phyloP scores from a whole-genome alignment of 768 basidiomycete species.

The Boletellus ananas region DNA sequence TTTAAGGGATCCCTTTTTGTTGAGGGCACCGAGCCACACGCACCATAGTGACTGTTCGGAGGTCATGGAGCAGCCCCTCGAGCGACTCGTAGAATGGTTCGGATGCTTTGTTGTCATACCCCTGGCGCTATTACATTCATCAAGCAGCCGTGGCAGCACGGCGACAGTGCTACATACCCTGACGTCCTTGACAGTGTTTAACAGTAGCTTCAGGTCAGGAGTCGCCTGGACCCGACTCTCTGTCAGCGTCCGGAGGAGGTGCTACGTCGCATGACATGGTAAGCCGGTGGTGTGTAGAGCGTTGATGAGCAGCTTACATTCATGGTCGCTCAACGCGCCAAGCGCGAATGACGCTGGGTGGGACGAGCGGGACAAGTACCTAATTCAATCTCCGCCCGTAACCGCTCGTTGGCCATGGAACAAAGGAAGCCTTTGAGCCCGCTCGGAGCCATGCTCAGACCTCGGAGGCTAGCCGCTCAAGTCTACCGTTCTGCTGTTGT shows the following conservation, averaged over 20 bases:
- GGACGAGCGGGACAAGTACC: slow-evolving; percentile 30
- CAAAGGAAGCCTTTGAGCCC: no score
- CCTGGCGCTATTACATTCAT: slow-evolving; percentile 38
- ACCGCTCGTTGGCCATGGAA: neutral
- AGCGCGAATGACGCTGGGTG: slow-evolving; percentile 32
- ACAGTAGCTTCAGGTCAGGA: slow-evolving; percentile 73
- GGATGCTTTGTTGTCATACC: slow-evolving; percentile 63
- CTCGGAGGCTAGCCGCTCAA: no score
- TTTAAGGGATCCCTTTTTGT: slow-evolving; percentile 28
- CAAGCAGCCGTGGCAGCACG: slow-evolving; percentile 11
- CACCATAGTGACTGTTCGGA: slow-evolving; percentile 73
- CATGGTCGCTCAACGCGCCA: slow-evolving; percentile 27
- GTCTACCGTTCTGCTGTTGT: no score
- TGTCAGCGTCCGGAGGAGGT: slow-evolving; percentile 85
- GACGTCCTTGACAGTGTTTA: slow-evolving; percentile 82
- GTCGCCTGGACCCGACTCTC: slow-evolving; percentile 65
- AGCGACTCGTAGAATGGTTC: slow-evolving; percentile 94
- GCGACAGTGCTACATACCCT: slow-evolving; percentile 56
- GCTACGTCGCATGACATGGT: slow-evolving; percentile 41
- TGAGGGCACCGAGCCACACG: slow-evolving; percentile 21
- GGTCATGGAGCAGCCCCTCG: slow-evolving; percentile 82
- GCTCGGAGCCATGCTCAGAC: no score
- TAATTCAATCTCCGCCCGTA: slow-evolving; percentile 30
- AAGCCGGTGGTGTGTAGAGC: neutral
- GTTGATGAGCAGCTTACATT: slow-evolving; percentile 13